Conservation (phyloP, 164 flowering plant genomes). For the Sextonia rubra region DNA sequence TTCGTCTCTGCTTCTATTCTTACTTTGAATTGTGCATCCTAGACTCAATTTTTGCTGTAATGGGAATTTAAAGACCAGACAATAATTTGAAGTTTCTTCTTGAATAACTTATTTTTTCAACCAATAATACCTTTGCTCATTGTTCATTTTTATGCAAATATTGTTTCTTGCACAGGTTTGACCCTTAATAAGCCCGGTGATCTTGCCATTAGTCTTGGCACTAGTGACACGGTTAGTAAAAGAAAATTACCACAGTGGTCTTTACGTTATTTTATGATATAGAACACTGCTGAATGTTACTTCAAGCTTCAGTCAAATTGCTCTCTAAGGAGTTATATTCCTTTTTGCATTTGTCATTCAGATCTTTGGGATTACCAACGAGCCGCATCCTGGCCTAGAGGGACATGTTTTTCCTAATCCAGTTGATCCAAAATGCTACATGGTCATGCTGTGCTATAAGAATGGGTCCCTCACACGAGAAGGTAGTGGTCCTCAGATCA, state of each 20-base stretch:
- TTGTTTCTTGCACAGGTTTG: constrained; percentile 47
- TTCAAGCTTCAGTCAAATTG: background rate
- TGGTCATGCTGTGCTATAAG: constrained; percentile 91
- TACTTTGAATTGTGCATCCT: background rate
- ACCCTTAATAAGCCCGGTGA: constrained; percentile 81
- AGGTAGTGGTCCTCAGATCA: constrained; percentile 40
- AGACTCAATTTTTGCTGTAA: background rate
- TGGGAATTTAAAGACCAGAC: background rate
- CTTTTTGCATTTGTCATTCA: constrained; percentile 15
- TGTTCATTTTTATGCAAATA: background rate
- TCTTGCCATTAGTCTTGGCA: constrained; percentile 91
- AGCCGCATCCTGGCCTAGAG: constrained; percentile 70
- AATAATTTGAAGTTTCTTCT: background rate
- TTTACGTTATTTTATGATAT: background rate
- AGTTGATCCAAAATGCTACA: constrained; percentile 71
- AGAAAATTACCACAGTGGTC: background rate
- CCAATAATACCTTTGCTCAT: background rate
- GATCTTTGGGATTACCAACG: constrained; percentile 84
- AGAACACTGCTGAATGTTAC: background rate
- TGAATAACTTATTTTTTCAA: background rate
- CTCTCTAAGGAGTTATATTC: background rate
- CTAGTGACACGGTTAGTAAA: constrained; percentile 87
- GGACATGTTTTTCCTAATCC: constrained; percentile 98
- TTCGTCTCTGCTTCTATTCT: too few relatives aligned
- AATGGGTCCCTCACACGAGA: constrained; percentile 95